Percentiles rank a stretch among this genome's conserved stretches.
These are phyloP conservation scores for Pythium guiyangense DNA, from an alignment of 352 stramenopile species.

Conservation along the genomic window DNA sequence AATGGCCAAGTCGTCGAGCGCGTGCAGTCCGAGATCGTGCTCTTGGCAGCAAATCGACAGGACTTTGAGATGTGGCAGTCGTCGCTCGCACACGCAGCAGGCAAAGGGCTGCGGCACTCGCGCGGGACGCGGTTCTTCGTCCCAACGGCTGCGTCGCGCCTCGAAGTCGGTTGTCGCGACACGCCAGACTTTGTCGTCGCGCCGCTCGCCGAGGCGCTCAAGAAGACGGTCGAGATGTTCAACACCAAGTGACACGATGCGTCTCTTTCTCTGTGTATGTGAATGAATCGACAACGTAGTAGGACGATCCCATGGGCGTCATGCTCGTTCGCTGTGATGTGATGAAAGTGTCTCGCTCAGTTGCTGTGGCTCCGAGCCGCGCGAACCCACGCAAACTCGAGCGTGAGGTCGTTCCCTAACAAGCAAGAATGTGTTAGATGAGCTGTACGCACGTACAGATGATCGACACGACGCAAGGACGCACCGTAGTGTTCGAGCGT, in stretches of 20 bases:
- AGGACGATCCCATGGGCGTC: no score
- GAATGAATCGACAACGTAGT: no score
- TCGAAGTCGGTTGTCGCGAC: conserved; percentile 76
- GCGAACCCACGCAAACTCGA: conserved; percentile 1
- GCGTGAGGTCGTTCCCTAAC: conserved; percentile 4
- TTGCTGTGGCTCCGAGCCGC: not conserved
- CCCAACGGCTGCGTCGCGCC: conserved; percentile 67
- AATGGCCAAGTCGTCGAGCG: conserved; percentile 77
- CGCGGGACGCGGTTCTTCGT: conserved; percentile 82
- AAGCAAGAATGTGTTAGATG: not conserved
- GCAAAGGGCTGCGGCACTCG: conserved; percentile 76
- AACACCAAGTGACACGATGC: conserved; percentile 40
- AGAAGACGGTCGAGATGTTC: conserved; percentile 84
- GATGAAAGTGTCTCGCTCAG: not conserved
- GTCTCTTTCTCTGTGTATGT: not conserved
- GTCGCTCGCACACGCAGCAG: conserved; percentile 73
- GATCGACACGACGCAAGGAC: not conserved
- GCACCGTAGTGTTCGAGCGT: not conserved
- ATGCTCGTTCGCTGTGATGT: not conserved
- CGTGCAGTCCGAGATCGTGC: conserved; percentile 73
- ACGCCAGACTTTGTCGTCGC: conserved; percentile 78
- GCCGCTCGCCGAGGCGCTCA: conserved; percentile 64
- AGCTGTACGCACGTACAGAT: not conserved
- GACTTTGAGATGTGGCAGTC: conserved; percentile 90
- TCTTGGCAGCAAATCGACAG: conserved; percentile 54